Percentiles rank a stretch among this genome's conserved stretches.
Evolutionary conservation across 2,329 filamentous ascomycete genomes (phyloP).

Genomic region (Teratosphaeria viscida): DNA sequence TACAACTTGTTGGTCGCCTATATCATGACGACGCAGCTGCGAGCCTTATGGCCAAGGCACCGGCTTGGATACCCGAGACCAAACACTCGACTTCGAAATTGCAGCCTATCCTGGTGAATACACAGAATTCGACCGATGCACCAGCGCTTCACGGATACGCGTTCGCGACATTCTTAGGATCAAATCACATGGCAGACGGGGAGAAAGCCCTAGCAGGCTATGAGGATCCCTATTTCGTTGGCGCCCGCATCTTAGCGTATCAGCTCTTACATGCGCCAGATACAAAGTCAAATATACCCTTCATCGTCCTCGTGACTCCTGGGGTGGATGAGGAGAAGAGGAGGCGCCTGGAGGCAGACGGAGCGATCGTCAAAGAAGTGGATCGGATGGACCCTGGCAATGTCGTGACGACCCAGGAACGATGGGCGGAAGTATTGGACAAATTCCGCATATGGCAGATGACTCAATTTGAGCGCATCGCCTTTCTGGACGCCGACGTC

Average conservation of each 20-base stretch:
- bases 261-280: conserved; percentile 23
- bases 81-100: background rate
- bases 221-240: conserved; percentile 20
- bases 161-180: background rate
- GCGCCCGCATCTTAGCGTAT: conserved; percentile 21
- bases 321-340: conserved; percentile 16
- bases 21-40: background rate
- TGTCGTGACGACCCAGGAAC: conserved; percentile 5
- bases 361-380: conserved; percentile 16
- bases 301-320: conserved; percentile 21
- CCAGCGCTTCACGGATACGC: background rate
- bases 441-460: conserved; percentile 32
- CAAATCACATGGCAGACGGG: background rate
- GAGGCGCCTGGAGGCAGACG: conserved; percentile 17
- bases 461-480: conserved; percentile 27
- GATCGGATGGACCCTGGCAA: conserved; percentile 7
- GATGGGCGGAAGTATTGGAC: conserved; percentile 27
- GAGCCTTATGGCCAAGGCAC: background rate
- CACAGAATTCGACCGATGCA: too few species aligned
- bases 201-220: background rate
- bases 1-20: background rate
- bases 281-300: conserved; percentile 18
- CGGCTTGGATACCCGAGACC: background rate
- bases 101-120: background rate
- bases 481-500: conserved; percentile 27